A percentile compares a stretch with the other conserved stretches of the same genome.
Evolutionary conservation across 2,329 filamentous ascomycete genomes (phyloP).

Genomic region (Aspergillus proliferans): DNA sequence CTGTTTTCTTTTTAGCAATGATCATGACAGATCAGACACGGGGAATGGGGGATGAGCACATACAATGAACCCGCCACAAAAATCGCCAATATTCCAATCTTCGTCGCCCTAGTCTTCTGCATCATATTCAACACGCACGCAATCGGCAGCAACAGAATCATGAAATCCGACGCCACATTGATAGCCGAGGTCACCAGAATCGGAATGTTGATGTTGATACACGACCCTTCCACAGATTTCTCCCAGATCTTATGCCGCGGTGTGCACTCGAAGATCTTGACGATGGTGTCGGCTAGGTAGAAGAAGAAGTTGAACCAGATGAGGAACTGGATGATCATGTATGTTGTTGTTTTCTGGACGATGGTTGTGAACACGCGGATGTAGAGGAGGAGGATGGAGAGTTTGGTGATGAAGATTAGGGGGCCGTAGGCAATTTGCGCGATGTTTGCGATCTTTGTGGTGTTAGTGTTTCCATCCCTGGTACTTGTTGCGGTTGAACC

Average conservation of each 20-base stretch:
- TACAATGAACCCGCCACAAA: slow-evolving; percentile 20
- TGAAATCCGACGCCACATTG: slow-evolving; percentile 18
- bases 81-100: slow-evolving; percentile 15
- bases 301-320: slow-evolving; percentile 20
- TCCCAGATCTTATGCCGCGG: slow-evolving; percentile 20
- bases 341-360: slow-evolving; percentile 10
- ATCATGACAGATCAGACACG: neutral
- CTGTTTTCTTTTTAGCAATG: slow-evolving; percentile 4
- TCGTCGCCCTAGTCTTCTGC: slow-evolving; percentile 12
- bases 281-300: slow-evolving; percentile 17
- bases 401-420: slow-evolving; percentile 23
- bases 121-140: slow-evolving; percentile 17
- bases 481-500: neutral
- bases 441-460: slow-evolving; percentile 14
- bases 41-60: neutral
- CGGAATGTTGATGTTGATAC: slow-evolving; percentile 17
- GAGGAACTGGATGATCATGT: slow-evolving; percentile 16
- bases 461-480: neutral
- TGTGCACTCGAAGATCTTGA: slow-evolving; percentile 22
- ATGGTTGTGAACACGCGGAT: slow-evolving; percentile 19
- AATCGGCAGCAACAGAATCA: slow-evolving; percentile 19
- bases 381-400: slow-evolving; percentile 24
- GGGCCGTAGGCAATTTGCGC: slow-evolving; percentile 22
- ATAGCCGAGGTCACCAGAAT: slow-evolving; percentile 15
- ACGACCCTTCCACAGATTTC: slow-evolving; percentile 11